Evolutionary conservation across 495 filamentous ascomycete species (phyloP).

Genomic region (Gamarada debralockiae): DNA sequence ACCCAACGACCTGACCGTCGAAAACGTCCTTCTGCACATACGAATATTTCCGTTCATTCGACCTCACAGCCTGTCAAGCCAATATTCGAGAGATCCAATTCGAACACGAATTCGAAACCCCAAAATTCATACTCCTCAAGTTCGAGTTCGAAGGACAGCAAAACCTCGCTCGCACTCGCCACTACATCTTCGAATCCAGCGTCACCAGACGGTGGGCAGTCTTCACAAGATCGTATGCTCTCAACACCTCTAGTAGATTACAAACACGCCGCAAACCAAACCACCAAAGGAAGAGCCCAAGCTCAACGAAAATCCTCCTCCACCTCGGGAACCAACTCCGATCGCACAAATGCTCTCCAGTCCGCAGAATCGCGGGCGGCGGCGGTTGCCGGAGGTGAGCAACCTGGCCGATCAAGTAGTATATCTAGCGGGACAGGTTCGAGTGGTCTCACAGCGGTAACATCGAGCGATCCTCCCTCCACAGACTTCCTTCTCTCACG

Average conservation of each 20-base stretch:
- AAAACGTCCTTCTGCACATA: slow-evolving; percentile 11
- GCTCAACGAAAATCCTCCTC: slow-evolving; percentile 17
- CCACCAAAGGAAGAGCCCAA: slow-evolving; percentile 17
- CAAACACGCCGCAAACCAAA: slow-evolving; percentile 25
- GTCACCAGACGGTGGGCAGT: neutral
- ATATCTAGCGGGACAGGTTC: slow-evolving; percentile 23
- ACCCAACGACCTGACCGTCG: slow-evolving; percentile 5
- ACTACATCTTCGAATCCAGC: slow-evolving; percentile 3
- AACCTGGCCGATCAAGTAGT: slow-evolving; percentile 15
- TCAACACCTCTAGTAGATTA: slow-evolving; percentile 24
- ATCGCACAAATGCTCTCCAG: slow-evolving; percentile 19
- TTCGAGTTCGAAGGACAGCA: slow-evolving; percentile 2
- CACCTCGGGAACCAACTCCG: slow-evolving; percentile 11
- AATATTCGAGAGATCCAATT: neutral
- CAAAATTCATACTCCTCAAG: neutral
- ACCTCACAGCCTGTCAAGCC: slow-evolving; percentile 5
- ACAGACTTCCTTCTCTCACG: slow-evolving; percentile 35
- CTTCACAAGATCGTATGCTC: slow-evolving; percentile 22
- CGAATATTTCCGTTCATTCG: slow-evolving; percentile 5
- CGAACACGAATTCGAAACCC: slow-evolving; percentile 4
- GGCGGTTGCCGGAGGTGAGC: slow-evolving; percentile 14
- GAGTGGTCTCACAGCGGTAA: slow-evolving; percentile 20
- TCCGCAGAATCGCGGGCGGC: slow-evolving; percentile 12
- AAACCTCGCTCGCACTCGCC: neutral
- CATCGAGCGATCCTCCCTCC: slow-evolving; percentile 16